Conservation (phyloP, 2,329 filamentous ascomycete species). For the Colletotrichum caudatum region DNA sequence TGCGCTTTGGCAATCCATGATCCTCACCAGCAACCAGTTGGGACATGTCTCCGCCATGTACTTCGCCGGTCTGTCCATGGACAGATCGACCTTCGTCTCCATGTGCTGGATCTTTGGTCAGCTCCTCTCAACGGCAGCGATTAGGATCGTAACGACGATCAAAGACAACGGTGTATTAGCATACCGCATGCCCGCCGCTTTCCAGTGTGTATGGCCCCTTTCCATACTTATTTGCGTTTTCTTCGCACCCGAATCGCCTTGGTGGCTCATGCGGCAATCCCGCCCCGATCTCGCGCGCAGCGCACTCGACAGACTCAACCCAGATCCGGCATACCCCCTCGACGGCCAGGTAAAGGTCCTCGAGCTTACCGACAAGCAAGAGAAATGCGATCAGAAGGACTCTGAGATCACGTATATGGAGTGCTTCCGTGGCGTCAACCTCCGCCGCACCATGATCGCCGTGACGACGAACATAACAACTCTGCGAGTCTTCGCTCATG, state of each 20-base stretch:
- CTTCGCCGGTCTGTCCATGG: slow-evolving; percentile 20
- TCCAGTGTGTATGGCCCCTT: slow-evolving; percentile 55
- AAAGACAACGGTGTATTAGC: slow-evolving; percentile 46
- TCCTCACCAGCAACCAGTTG: slow-evolving; percentile 15
- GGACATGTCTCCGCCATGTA: slow-evolving; percentile 32
- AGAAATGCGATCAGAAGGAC: slow-evolving; percentile 39
- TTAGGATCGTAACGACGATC: slow-evolving; percentile 48
- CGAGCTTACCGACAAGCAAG: slow-evolving; percentile 52
- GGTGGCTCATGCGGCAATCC: slow-evolving; percentile 52
- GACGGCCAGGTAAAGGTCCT: slow-evolving; percentile 54
- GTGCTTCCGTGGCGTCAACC: slow-evolving; percentile 50
- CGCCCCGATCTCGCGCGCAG: slow-evolving; percentile 48
- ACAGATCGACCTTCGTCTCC: slow-evolving; percentile 51
- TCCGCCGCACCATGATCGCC: slow-evolving; percentile 54
- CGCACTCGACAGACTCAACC: slow-evolving; percentile 48
- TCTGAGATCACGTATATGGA: slow-evolving; percentile 49
- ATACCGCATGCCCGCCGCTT: slow-evolving; percentile 54
- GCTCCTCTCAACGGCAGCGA: slow-evolving; percentile 50
- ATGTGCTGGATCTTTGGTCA: slow-evolving; percentile 57
- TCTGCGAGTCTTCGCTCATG: slow-evolving; percentile 65
- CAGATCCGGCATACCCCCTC: slow-evolving; percentile 46
- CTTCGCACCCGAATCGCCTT: slow-evolving; percentile 55
- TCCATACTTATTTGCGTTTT: slow-evolving; percentile 50
- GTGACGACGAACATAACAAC: slow-evolving; percentile 65
- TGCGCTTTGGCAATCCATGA: slow-evolving; percentile 56